Conservation (phyloP, 768 basidiomycete genomes). For the Suillus brevipes region DNA sequence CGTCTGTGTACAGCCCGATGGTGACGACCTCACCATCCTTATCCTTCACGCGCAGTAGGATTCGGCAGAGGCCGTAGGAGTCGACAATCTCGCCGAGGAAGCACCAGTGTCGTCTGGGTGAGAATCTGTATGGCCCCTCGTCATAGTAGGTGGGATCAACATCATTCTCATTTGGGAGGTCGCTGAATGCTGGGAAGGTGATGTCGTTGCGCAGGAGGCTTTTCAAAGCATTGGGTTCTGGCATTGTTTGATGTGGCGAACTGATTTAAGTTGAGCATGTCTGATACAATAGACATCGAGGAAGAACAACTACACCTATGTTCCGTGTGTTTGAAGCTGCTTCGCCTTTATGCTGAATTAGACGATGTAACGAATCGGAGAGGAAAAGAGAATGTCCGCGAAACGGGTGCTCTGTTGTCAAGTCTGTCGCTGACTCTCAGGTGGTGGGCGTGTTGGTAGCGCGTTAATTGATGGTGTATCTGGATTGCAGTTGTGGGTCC, state of each 20-base stretch:
- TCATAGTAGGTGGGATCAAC: constrained; percentile 12
- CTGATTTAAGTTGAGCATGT: neutral
- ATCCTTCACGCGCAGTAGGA: constrained; percentile 29
- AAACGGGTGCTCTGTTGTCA: neutral
- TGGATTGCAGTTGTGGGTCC: neutral
- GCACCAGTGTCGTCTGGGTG: constrained; percentile 32
- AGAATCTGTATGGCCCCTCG: neutral
- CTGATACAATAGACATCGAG: neutral
- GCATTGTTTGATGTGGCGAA: neutral
- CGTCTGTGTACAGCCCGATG: constrained; percentile 28
- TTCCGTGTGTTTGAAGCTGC: neutral
- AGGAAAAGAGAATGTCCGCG: neutral
- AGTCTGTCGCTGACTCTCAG: neutral
- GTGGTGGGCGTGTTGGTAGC: neutral
- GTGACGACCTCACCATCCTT: constrained; percentile 21
- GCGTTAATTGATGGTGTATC: neutral
- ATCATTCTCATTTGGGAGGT: constrained; percentile 27
- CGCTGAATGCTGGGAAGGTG: constrained; percentile 27
- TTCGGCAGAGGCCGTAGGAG: constrained; percentile 20
- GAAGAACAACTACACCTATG: neutral
- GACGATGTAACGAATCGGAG: neutral
- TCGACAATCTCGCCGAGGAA: constrained; percentile 32
- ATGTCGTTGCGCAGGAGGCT: constrained; percentile 12
- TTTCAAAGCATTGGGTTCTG: neutral
- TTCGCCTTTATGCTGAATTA: neutral